A percentile compares a stretch with the other conserved stretches of the same genome.
Evolutionary conservation across 2,329 filamentous ascomycete species (phyloP).

Genomic region (Fusarium aywerte): DNA sequence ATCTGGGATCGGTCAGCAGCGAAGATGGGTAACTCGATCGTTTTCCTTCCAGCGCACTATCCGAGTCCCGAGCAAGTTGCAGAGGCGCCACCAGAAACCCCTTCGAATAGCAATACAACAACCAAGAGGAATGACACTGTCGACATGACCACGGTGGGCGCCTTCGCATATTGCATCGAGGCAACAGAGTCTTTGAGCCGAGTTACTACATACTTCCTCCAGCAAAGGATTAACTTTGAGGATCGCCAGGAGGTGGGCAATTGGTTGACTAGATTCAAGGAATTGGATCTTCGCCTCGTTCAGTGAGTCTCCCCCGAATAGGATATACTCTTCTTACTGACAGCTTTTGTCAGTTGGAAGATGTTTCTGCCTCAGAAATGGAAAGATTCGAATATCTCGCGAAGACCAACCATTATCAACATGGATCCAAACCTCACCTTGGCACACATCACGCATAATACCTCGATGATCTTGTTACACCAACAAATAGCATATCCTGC

Average conservation of each 20-base stretch:
- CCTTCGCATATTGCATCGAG: slow-evolving; percentile 60
- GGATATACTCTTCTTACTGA: rapidly evolving
- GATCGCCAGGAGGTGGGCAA: slow-evolving; percentile 55
- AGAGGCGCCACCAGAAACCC: slow-evolving; percentile 25
- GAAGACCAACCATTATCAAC: slow-evolving; percentile 48
- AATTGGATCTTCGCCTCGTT: slow-evolving; percentile 58
- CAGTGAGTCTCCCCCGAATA: slow-evolving; percentile 46
- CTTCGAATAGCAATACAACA: neutral
- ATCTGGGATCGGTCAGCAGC: slow-evolving; percentile 57
- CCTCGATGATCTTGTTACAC: slow-evolving; percentile 61
- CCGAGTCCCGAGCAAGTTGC: slow-evolving; percentile 38
- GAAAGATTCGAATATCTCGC: slow-evolving; percentile 51
- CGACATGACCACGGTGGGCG: slow-evolving; percentile 55
- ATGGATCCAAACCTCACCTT: slow-evolving; percentile 61
- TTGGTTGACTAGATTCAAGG: slow-evolving; percentile 60
- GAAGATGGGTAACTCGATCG: slow-evolving; percentile 54
- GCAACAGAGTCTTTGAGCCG: slow-evolving; percentile 59
- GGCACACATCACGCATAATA: slow-evolving; percentile 61
- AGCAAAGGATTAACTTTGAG: slow-evolving; percentile 54
- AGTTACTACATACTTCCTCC: slow-evolving; percentile 58
- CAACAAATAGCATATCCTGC: slow-evolving; percentile 59
- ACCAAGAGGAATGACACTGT: slow-evolving; percentile 22
- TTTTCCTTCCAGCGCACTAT: slow-evolving; percentile 52
- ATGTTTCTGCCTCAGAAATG: slow-evolving; percentile 42
- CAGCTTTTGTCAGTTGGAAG: slow-evolving; percentile 50